Percentiles rank a stretch among this genome's conserved stretches.
phyloP scores from a whole-genome alignment of 2,329 filamentous ascomycete species.

The Colletotrichum lupini region DNA sequence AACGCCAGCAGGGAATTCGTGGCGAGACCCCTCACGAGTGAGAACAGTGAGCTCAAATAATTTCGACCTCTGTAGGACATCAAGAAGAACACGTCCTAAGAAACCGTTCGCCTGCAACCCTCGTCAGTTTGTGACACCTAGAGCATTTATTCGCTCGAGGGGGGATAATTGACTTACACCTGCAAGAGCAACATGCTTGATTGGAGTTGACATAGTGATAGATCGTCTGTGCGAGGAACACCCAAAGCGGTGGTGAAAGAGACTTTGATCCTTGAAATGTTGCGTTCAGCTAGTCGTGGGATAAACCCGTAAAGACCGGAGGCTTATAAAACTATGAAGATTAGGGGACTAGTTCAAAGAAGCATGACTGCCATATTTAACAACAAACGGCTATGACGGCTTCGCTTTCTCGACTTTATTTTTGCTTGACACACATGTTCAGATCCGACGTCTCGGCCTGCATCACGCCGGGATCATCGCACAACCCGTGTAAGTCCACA shows the following conservation, averaged over 20 bases:
- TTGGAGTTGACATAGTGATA: slow-evolving; percentile 11
- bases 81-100: slow-evolving; percentile 44
- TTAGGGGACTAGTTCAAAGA: neutral
- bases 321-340: neutral
- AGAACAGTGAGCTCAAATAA: slow-evolving; percentile 50
- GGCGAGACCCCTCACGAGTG: slow-evolving; percentile 53
- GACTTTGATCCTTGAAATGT: neutral
- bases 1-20: slow-evolving; percentile 45
- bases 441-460: slow-evolving; percentile 12
- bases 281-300: neutral
- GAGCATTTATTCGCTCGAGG: neutral
- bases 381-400: neutral
- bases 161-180: slow-evolving; percentile 10
- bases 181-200: slow-evolving; percentile 14
- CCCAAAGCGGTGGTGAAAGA: neutral
- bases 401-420: neutral
- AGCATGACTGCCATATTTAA: neutral
- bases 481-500: slow-evolving; percentile 6
- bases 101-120: slow-evolving; percentile 44
- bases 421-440: neutral
- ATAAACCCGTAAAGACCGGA: neutral
- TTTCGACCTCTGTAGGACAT: slow-evolving; percentile 44
- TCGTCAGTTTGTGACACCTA: neutral
- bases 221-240: neutral
- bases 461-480: slow-evolving; percentile 7